Evolutionary conservation across 495 filamentous ascomycete genomes (phyloP), one percentile per base, ranked within the genome.

Genomic region (Hypoxylon fuscum): DNA sequence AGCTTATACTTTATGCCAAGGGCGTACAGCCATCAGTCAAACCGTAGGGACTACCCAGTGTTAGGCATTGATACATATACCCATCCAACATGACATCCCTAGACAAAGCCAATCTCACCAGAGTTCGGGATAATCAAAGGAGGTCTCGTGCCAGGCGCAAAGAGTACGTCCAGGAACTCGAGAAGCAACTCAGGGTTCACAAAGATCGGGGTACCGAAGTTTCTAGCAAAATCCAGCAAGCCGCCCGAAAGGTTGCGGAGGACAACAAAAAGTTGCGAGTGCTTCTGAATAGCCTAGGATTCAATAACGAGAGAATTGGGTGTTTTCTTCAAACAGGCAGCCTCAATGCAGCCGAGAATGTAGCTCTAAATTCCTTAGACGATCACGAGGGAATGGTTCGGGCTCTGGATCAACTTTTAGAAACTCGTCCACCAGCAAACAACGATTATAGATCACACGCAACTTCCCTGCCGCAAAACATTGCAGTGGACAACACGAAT

Each of bases 71-170:
- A n/a, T n/a, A n/a, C n/a, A n/a, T n/a, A n/a, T n/a, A n/a, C n/a
- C n/a, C n/a, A n/a, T n/a, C n/a, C n/a, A n/a, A n/a, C n/a, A n/a
- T n/a, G n/a, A n/a, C 10, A 29, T 40, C 32, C 17, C 37, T 67
- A 53, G 59, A 73, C 46, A 78, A 78, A 54, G 62, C 74, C 42
- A 77, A 81, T 55, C 77, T 83, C 17, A 74, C 75, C 17, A 85
- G 86, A 35, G 81, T 87, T 42, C 82, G 91, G n/a, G 89, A 93
- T 43, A 95, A 95, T 70, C 91, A 95, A 68, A 84, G 91, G 38
- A 88, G 87, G 32, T 92, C 88, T 42, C 86, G 91, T 20, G 90
- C 90, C 10, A 80, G 87, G 18, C 85, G 85, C 56, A 92, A 90
- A 74, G 87, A 92, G 68, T 90, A 96, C 69, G 72, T 91, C 15